Evolutionary conservation across 805 yeast genomes (phyloP).

Genomic region (Wickerhamomyces alni): DNA sequence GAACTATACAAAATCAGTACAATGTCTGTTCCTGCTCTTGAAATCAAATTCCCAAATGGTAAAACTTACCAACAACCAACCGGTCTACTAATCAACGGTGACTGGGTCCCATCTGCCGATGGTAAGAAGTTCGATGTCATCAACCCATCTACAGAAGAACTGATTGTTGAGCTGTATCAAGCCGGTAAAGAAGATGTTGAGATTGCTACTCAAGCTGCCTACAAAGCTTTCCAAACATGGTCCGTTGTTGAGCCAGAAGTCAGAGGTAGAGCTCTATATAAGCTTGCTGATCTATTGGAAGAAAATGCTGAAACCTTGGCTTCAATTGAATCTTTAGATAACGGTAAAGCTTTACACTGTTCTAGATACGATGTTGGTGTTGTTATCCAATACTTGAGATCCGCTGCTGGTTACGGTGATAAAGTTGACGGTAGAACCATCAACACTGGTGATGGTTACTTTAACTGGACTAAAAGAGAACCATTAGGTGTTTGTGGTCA

Average conservation of each 20-base stretch:
- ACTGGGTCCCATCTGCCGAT: slow-evolving; percentile 48
- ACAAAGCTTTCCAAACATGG: slow-evolving; percentile 55
- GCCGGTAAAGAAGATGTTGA: slow-evolving; percentile 46
- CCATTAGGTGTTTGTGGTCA: slow-evolving; percentile 70
- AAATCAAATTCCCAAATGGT: slow-evolving; percentile 48
- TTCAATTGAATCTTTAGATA: slow-evolving; percentile 44
- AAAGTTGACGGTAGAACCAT: slow-evolving; percentile 42
- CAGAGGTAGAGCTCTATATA: slow-evolving; percentile 35
- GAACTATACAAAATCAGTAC: background rate
- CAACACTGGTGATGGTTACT: slow-evolving; percentile 44
- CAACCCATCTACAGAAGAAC: slow-evolving; percentile 59
- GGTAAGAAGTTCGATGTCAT: slow-evolving; percentile 50
- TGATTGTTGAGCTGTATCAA: slow-evolving; percentile 46
- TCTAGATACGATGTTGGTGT: slow-evolving; percentile 44
- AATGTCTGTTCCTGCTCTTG: slow-evolving; percentile 14
- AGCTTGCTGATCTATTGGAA: slow-evolving; percentile 46
- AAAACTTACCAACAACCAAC: slow-evolving; percentile 50
- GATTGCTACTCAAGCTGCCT: slow-evolving; percentile 57
- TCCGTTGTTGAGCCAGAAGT: slow-evolving; percentile 38
- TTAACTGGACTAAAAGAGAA: slow-evolving; percentile 52
- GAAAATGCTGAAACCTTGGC: slow-evolving; percentile 42
- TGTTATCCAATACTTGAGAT: slow-evolving; percentile 41
- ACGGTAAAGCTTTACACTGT: slow-evolving; percentile 45
- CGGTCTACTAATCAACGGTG: slow-evolving; percentile 61
- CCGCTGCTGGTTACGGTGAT: slow-evolving; percentile 50